These are phyloP conservation scores for Orbilia brochopaga DNA, from an alignment of 2,329 filamentous ascomycete species.

Conservation along the genomic window DNA sequence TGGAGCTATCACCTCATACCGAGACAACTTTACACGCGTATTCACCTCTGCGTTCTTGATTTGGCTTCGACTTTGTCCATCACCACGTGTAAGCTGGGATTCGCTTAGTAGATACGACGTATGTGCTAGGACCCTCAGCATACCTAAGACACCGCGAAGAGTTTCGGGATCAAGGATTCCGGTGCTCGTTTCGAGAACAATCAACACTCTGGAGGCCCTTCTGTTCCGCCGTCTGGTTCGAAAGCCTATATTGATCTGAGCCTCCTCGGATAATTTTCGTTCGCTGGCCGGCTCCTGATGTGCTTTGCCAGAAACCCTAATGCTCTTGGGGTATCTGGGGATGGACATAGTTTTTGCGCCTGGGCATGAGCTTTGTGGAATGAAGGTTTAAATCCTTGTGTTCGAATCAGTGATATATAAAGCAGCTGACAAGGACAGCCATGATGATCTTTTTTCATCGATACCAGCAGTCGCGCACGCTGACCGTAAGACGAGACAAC, in stretches of 20 bases:
- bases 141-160: no score
- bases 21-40: not conserved
- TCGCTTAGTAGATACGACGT: no score
- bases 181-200: no score
- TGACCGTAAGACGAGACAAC: not conserved
- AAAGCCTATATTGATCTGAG: not conserved
- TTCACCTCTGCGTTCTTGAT: no score
- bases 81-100: no score
- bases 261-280: conserved; percentile 18
- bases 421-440: not conserved
- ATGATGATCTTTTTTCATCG: conserved; percentile 4
- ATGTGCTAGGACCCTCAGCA: no score
- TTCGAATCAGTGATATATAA: conserved; percentile 34
- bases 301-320: conserved; percentile 1
- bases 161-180: no score
- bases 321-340: conserved; percentile 2
- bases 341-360: conserved; percentile 47
- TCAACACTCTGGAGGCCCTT: no score
- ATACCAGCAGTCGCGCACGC: conserved; percentile 4
- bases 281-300: not conserved
- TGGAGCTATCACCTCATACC: not conserved
- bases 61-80: no score
- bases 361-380: conserved; percentile 16
- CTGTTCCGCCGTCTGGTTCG: conserved; percentile 29
- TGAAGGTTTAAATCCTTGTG: not conserved